Evolutionary conservation across 345 rosid genomes (phyloP).

Genomic region (Syzygium jambos): DNA sequence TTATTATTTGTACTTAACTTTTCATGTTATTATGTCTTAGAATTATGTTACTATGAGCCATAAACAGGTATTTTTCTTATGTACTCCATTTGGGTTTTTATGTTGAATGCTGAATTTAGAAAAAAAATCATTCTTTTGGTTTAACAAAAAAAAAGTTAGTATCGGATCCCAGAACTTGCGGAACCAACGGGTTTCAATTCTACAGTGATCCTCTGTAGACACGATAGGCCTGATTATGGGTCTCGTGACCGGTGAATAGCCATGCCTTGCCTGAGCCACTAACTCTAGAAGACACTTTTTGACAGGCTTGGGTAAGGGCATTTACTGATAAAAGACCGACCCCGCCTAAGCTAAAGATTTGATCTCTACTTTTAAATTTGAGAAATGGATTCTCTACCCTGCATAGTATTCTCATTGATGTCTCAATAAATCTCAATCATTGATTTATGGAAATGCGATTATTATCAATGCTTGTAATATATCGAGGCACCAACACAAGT

Average conservation of each 20-base stretch:
- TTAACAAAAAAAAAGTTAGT: background rate
- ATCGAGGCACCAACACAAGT: background rate
- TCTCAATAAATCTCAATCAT: background rate
- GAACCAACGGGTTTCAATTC: background rate
- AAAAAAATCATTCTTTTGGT: background rate
- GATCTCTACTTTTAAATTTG: background rate
- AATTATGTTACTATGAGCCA: background rate
- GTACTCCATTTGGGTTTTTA: background rate
- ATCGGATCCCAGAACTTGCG: background rate
- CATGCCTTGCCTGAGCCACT: background rate
- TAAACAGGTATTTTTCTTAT: background rate
- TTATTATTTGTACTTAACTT: background rate
- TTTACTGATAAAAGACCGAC: background rate
- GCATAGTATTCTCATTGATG: background rate
- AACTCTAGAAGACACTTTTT: background rate
- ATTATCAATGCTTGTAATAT: background rate
- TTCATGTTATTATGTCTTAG: background rate
- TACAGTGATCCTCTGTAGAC: background rate
- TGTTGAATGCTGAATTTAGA: background rate
- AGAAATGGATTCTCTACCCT: background rate
- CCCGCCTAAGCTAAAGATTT: background rate
- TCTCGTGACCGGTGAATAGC: background rate
- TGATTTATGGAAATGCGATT: background rate
- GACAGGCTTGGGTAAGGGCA: background rate
- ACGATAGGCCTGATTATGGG: background rate